A percentile compares a stretch with the other conserved stretches of the same genome.
Evolutionary conservation across 306 rosid species (phyloP).

Genomic region (Psophocarpus tetragonolobus): DNA sequence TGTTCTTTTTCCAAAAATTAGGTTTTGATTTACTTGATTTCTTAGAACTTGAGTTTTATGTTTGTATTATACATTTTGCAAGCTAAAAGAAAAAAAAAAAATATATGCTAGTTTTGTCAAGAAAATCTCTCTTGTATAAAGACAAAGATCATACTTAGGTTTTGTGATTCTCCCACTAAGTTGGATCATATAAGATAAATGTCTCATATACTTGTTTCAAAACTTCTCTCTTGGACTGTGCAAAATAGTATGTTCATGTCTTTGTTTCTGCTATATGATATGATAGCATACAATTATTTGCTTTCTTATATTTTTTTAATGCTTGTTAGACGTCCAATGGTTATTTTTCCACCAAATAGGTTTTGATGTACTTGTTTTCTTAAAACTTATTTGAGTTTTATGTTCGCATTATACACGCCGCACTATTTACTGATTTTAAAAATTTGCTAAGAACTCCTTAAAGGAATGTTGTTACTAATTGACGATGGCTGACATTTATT

Average conservation of each 20-base stretch:
- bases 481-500: not conserved
- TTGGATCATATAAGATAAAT: not conserved
- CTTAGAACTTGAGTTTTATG: not conserved
- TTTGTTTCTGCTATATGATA: too few species aligned
- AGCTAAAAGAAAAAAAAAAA: not conserved
- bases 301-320: not conserved
- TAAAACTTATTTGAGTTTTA: not conserved
- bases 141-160: not conserved
- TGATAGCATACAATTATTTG: too few species aligned
- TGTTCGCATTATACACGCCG: not conserved
- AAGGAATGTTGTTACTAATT: not conserved
- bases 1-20: not conserved
- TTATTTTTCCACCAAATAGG: not conserved
- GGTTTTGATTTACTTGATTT: not conserved
- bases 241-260: not conserved
- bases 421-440: not conserved
- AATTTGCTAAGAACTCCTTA: not conserved
- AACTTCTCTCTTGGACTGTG: not conserved
- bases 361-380: constrained; percentile 5
- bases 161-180: too few species aligned
- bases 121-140: not conserved
- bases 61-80: too few species aligned
- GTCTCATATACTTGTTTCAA: not conserved
- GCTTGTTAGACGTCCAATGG: not conserved
- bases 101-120: too few species aligned